A percentile compares a stretch with the other conserved stretches of the same genome.
Conservation (phyloP, 768 basidiomycete genomes). For the Termitomyces sp. region DNA sequence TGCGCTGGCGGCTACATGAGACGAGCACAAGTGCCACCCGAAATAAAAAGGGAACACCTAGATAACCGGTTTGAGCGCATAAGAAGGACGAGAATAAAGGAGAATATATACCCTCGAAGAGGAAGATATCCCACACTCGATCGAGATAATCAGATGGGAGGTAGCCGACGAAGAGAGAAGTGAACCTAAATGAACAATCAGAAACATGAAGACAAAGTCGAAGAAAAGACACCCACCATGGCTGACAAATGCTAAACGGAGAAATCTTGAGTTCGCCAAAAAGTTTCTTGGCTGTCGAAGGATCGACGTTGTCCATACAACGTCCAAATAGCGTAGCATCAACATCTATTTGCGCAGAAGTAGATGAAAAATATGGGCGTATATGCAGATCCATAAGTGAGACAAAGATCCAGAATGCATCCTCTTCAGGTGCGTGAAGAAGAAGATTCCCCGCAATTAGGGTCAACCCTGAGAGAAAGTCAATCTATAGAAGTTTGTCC, state of each 20-base stretch:
- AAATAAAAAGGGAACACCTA: conserved; percentile 68
- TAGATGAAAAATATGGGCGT: conserved; percentile 68
- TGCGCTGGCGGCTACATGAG: conserved; percentile 48
- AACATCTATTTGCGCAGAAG: conserved; percentile 62
- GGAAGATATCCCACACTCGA: conserved; percentile 78
- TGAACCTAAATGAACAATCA: conserved; percentile 46
- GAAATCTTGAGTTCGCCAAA: conserved; percentile 58
- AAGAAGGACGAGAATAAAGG: neutral
- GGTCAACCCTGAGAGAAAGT: conserved; percentile 45
- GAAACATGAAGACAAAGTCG: neutral
- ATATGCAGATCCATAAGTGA: conserved; percentile 82
- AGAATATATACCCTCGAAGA: conserved; percentile 60
- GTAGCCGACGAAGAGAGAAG: conserved; percentile 60
- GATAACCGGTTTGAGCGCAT: neutral
- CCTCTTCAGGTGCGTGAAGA: conserved; percentile 75
- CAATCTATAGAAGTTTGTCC: neutral
- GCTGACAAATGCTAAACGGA: conserved; percentile 50
- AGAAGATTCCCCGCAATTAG: conserved; percentile 68
- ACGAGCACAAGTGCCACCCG: conserved; percentile 69
- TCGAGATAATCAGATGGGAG: conserved; percentile 62
- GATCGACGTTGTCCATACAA: conserved; percentile 60
- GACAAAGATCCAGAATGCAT: conserved; percentile 87
- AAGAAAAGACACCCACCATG: conserved; percentile 43
- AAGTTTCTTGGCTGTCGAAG: conserved; percentile 56
- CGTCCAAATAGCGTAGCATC: conserved; percentile 67